Conservation (phyloP, 176 grass and related monocot species). For the Musa itinerans region DNA sequence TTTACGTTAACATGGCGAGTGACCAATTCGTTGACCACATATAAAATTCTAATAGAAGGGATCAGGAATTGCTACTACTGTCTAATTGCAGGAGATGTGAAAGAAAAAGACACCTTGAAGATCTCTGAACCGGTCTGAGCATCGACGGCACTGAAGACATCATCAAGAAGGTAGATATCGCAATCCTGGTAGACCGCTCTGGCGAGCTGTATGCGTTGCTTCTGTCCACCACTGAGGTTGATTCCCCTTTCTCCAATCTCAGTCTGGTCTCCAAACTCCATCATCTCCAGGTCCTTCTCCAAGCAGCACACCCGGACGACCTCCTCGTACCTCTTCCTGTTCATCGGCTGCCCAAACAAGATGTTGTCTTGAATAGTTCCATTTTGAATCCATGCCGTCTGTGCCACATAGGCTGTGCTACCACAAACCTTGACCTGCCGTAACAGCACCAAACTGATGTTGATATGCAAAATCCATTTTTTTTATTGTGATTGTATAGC, state of each 20-base stretch:
- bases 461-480: background rate
- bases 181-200: slow-evolving; percentile 86
- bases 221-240: slow-evolving; percentile 93
- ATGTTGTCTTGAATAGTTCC: slow-evolving; percentile 94
- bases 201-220: slow-evolving; percentile 95
- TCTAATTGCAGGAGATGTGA: background rate
- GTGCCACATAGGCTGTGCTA: slow-evolving; percentile 76
- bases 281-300: slow-evolving; percentile 95
- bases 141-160: slow-evolving; percentile 93
- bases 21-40: too few relatives aligned
- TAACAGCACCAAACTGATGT: background rate
- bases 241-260: slow-evolving; percentile 98
- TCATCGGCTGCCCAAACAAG: slow-evolving; percentile 75
- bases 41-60: too few relatives aligned
- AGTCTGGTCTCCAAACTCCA: slow-evolving; percentile 98
- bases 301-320: slow-evolving; percentile 78
- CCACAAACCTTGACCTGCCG: slow-evolving; percentile 79
- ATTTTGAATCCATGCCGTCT: slow-evolving; percentile 97
- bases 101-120: slow-evolving; percentile 46
- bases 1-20: too few relatives aligned
- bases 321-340: slow-evolving; percentile 61
- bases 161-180: slow-evolving; percentile 88
- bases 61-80: too few relatives aligned
- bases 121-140: slow-evolving; percentile 82
- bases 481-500: background rate